phyloP scores from a whole-genome alignment of 1,284 basidiomycete species.

The Microbotryomycetes sp. region DNA sequence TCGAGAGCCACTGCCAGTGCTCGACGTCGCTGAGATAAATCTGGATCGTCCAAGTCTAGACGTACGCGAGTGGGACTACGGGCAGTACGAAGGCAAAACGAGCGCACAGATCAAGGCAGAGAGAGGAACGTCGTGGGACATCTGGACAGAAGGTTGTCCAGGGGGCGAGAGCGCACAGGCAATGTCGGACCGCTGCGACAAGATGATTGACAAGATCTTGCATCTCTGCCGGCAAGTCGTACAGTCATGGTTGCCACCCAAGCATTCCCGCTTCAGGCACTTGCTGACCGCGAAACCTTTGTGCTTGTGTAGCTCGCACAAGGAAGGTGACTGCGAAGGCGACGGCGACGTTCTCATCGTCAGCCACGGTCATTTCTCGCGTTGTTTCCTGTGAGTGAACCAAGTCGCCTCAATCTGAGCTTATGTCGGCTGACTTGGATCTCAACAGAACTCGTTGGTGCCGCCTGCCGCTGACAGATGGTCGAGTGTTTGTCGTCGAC shows the following conservation, averaged over 20 bases:
- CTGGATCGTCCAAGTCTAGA: constrained; percentile 39
- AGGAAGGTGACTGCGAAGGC: constrained; percentile 12
- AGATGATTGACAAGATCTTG: constrained; percentile 64
- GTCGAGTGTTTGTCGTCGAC: constrained; percentile 66
- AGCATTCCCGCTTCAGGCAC: background rate
- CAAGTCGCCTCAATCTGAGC: background rate
- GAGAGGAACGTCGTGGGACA: constrained; percentile 35
- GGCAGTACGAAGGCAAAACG: constrained; percentile 64
- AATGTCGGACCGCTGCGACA: constrained; percentile 68
- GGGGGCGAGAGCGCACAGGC: constrained; percentile 74
- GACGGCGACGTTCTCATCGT: constrained; percentile 36
- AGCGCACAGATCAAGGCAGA: constrained; percentile 21
- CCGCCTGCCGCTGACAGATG: constrained; percentile 57
- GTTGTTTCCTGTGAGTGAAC: constrained; percentile 60
- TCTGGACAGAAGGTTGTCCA: constrained; percentile 55
- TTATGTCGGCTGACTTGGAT: background rate
- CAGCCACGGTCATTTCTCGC: constrained; percentile 54
- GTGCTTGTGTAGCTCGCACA: constrained; percentile 37
- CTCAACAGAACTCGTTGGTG: constrained; percentile 60
- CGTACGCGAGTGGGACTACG: constrained; percentile 76
- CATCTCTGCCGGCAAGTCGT: constrained; percentile 46
- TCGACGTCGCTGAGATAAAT: background rate
- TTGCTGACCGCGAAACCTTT: background rate
- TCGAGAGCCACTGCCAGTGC: background rate
- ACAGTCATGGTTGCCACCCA: too few relatives aligned